These are phyloP conservation scores for Podila epicladia DNA, from an alignment of 192 early-diverging fungal species.

Conservation along the genomic window DNA sequence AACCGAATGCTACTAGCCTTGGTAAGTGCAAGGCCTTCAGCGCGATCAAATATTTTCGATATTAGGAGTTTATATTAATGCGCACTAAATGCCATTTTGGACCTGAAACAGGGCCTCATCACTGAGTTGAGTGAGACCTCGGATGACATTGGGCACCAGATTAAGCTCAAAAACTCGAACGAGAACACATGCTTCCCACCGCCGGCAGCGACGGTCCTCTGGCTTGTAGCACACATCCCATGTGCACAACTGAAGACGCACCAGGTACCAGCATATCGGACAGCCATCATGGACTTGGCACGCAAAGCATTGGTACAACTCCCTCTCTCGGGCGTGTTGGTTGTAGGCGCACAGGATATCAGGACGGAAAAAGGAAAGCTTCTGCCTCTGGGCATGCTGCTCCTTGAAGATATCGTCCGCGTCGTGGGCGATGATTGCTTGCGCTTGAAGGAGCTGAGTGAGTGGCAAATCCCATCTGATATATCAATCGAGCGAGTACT, in stretches of 20 bases:
- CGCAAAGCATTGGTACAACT: slow-evolving; percentile 64
- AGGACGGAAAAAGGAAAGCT: slow-evolving; percentile 69
- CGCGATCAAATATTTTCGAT: too few relatives aligned
- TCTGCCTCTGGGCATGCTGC: slow-evolving; percentile 78
- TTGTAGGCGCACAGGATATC: slow-evolving; percentile 78
- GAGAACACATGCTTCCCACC: slow-evolving; percentile 28
- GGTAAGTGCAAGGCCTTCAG: slow-evolving; percentile 33
- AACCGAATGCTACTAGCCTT: slow-evolving; percentile 65
- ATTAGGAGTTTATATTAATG: too few relatives aligned
- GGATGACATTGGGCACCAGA: slow-evolving; percentile 76
- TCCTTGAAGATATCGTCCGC: slow-evolving; percentile 76
- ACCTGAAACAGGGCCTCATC: slow-evolving; percentile 66
- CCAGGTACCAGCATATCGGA: slow-evolving; percentile 69
- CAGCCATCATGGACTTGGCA: slow-evolving; percentile 68
- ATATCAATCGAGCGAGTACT: too few relatives aligned
- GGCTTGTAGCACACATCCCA: slow-evolving; percentile 72
- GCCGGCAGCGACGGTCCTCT: slow-evolving; percentile 61
- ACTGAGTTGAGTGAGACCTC: slow-evolving; percentile 84
- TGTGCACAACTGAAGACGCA: slow-evolving; percentile 50
- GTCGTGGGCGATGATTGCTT: slow-evolving; percentile 61
- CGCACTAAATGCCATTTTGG: not conserved
- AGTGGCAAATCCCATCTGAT: not conserved
- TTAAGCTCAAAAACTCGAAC: slow-evolving; percentile 61
- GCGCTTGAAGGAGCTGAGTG: slow-evolving; percentile 66
- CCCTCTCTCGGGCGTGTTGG: slow-evolving; percentile 69